Evolutionary conservation across 1,139 yeast genomes (phyloP), one percentile per base, ranked within the genome.

Genomic region (Pichia inconspicua): DNA sequence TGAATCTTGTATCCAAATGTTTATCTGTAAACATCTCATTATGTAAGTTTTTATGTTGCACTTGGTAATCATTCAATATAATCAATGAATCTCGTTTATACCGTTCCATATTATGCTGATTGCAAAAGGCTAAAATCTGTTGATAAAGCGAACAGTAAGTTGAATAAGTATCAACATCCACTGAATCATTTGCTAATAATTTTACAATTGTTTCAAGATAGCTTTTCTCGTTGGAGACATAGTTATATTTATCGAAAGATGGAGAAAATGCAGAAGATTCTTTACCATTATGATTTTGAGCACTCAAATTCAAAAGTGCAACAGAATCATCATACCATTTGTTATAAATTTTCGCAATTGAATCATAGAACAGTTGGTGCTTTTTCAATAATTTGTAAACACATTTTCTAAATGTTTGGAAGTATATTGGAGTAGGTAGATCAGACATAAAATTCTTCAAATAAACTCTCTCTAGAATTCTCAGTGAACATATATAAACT

Each of bases 141-240:
- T 69, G 70, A 49, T 70, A 70, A 17, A 71, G 53, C 43, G 67
- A 60, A 53, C 75, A 73, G 52, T 74, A 77, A 14, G 68, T 69
- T 39, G 70, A 71, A 53, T 76, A 77, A 1, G 67, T 37, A 5
- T 60, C 58, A 3, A 63, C 61, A 41, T 65, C 57, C 9, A 71
- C 62, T 3, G 72, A 67, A 37, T 59, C 54, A 32, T 55, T 50
- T 2, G 62, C 58, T 2, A 72, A 56, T 42, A 66, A 52, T 15
- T 61, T 54, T 1, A 71, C 55, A 25, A 70, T 58, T 17, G 61
- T 45, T 4, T 65, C 62, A 5, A 66, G 40, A 40, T 56, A 51
- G 2, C 41, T 43, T 15, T 45, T 48, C 42, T 57, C 59, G 17
- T 53, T 52, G 27, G 50, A 48, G 3, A 52, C 54, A 17, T 56